These are phyloP conservation scores for Lineolata rhizophorae DNA, from an alignment of 495 filamentous ascomycete genomes.

Conservation along the genomic window DNA sequence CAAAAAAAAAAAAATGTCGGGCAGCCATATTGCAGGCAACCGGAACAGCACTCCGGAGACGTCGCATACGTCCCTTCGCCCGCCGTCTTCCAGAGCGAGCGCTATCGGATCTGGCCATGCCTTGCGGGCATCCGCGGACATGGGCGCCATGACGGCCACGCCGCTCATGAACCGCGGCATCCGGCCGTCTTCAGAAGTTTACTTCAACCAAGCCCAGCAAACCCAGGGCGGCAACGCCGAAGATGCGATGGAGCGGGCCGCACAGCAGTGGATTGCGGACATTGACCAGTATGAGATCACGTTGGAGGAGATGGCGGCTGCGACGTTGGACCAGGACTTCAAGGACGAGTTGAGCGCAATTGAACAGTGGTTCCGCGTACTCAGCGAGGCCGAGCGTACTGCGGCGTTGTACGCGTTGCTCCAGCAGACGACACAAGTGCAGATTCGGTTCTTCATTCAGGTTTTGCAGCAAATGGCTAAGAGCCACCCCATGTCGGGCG, in stretches of 20 bases:
- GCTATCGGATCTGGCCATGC: constrained; percentile 63
- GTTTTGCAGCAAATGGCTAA: constrained; percentile 97
- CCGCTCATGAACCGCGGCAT: constrained; percentile 58
- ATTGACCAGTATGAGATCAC: constrained; percentile 97
- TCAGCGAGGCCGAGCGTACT: constrained; percentile 90
- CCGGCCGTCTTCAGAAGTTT: constrained; percentile 81
- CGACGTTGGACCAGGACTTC: constrained; percentile 94
- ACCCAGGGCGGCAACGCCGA: constrained; percentile 40
- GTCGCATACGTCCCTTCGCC: constrained; percentile 55
- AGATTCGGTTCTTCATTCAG: constrained; percentile 98
- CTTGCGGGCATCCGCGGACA: constrained; percentile 87
- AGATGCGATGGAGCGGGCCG: constrained; percentile 77
- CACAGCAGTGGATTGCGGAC: constrained; percentile 95
- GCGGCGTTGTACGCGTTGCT: constrained; percentile 86
- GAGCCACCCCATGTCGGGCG: constrained; percentile 89
- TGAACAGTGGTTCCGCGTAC: constrained; percentile 96
- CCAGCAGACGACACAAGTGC: constrained; percentile 96
- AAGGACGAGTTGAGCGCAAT: constrained; percentile 98
- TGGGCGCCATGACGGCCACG: constrained; percentile 65
- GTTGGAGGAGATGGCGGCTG: constrained; percentile 94
- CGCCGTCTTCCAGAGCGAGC: constrained; percentile 66
- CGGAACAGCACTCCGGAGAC: constrained; percentile 95
- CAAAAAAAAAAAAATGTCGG: too few relatives aligned
- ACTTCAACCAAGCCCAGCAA: constrained; percentile 52
- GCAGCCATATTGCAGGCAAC: constrained; percentile 54